Conservation (phyloP, 2,329 filamentous ascomycete species). For the Thermothelomyces thermophilus region DNA sequence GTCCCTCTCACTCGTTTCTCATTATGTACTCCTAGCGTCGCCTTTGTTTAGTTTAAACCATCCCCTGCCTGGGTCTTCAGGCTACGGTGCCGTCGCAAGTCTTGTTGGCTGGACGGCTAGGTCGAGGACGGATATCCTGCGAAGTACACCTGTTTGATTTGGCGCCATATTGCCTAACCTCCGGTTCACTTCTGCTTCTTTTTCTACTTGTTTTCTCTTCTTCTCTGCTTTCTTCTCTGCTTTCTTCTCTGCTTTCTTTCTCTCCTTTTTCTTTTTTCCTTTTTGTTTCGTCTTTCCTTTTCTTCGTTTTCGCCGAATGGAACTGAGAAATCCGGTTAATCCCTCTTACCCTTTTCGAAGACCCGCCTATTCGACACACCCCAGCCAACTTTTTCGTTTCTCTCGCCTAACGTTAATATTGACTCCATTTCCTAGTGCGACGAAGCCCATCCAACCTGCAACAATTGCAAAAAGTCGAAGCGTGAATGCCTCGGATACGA, state of each 20-base stretch:
- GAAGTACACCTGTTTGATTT: slow-evolving; percentile 30
- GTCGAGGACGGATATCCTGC: neutral
- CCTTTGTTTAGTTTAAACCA: no score
- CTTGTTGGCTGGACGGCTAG: no score
- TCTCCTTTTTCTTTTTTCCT: neutral
- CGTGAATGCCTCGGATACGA: slow-evolving; percentile 83
- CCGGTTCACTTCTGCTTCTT: no score
- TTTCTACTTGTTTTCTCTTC: neutral
- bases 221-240: no score
- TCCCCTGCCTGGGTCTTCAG: neutral
- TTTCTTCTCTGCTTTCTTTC: no score
- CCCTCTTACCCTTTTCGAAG: no score
- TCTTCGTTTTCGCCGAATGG: neutral
- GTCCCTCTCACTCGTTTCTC: slow-evolving; percentile 29
- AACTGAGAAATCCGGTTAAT: no score
- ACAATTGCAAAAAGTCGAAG: slow-evolving; percentile 84
- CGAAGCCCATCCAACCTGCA: slow-evolving; percentile 87
- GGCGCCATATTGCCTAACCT: slow-evolving; percentile 8
- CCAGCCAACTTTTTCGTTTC: neutral
- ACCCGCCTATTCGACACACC: neutral
- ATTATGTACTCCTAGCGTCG: no score
- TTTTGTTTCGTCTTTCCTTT: neutral
- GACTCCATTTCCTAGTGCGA: slow-evolving; percentile 61
- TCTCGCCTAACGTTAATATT: no score
- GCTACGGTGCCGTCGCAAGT: no score